A percentile compares a stretch with the other conserved stretches of the same genome.
phyloP scores from a whole-genome alignment of 2,329 filamentous ascomycete genomes.

The Beauveria pseudobassiana region DNA sequence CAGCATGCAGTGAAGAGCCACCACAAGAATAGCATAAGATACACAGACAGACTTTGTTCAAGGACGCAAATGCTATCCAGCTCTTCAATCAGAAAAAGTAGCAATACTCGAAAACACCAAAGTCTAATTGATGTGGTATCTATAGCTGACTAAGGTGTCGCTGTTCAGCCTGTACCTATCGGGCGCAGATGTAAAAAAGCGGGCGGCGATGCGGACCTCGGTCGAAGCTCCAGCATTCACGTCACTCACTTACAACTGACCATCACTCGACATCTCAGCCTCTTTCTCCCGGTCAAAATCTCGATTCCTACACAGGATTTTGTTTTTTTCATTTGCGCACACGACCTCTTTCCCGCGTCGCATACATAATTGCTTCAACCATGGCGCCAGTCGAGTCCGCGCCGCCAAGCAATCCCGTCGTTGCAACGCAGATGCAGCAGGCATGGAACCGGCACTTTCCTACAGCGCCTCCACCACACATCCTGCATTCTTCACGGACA shows the following conservation, averaged over 20 bases:
- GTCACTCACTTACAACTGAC: background rate
- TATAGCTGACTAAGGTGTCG: background rate
- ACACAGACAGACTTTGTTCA: no score
- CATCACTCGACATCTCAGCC: background rate
- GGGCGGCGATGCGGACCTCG: conserved; percentile 3
- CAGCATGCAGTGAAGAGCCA: no score
- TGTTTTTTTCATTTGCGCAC: background rate
- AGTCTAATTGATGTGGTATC: background rate
- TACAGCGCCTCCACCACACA: conserved; percentile 57
- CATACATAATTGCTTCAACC: background rate
- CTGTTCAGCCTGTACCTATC: background rate
- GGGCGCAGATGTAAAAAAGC: background rate
- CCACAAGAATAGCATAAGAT: no score
- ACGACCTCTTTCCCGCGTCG: background rate
- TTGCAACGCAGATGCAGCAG: background rate
- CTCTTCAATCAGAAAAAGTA: no score
- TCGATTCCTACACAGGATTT: no score
- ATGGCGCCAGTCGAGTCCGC: conserved; percentile 1
- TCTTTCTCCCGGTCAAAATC: background rate
- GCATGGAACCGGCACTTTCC: conserved; percentile 20
- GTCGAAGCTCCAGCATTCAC: background rate
- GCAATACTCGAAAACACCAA: background rate
- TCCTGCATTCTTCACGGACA: conserved; percentile 68
- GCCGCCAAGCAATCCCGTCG: background rate
- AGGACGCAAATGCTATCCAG: no score